Conservation (phyloP, 2,329 filamentous ascomycete species). For the Aspergillus puulaauensis region DNA sequence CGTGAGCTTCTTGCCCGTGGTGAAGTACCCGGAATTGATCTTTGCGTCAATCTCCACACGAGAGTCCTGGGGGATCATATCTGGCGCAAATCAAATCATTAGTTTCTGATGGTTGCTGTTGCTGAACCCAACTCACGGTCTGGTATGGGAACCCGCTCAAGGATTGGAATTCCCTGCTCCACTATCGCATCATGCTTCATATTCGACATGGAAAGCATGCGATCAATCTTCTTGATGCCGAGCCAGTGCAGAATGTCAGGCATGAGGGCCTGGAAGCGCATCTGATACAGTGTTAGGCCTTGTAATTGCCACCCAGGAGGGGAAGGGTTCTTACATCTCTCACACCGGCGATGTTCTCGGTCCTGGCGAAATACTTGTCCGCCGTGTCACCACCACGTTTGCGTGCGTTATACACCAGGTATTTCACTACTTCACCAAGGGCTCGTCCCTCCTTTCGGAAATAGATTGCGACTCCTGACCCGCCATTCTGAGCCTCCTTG, state of each 20-base stretch:
- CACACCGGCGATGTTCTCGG: conserved; percentile 95
- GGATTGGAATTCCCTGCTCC: conserved; percentile 64
- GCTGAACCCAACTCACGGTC: conserved; percentile 44
- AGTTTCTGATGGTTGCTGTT: too few species aligned
- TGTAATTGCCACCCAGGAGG: too few species aligned
- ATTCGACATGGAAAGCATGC: conserved; percentile 98
- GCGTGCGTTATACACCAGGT: conserved; percentile 63
- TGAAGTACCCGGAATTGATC: conserved; percentile 88
- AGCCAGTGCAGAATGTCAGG: conserved; percentile 97
- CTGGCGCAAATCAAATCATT: conserved; percentile 27
- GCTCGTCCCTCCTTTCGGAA: conserved; percentile 97
- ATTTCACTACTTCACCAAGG: conserved; percentile 91
- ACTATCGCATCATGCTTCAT: conserved; percentile 56
- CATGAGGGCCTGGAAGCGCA: conserved; percentile 98
- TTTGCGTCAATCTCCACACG: conserved; percentile 99
- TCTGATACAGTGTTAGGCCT: conserved; percentile 44
- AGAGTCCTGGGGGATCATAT: conserved; percentile 91
- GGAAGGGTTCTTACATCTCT: conserved; percentile 54
- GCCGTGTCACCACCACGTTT: conserved; percentile 41
- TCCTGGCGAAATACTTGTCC: conserved; percentile 79
- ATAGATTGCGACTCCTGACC: conserved; percentile 94
- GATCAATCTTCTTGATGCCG: conserved; percentile 96
- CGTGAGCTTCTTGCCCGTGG: conserved; percentile 84
- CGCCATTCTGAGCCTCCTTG: conserved; percentile 91
- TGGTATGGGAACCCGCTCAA: conserved; percentile 86